Evolutionary conservation across 768 basidiomycete genomes (phyloP).

Genomic region (Mycena capillaripes): DNA sequence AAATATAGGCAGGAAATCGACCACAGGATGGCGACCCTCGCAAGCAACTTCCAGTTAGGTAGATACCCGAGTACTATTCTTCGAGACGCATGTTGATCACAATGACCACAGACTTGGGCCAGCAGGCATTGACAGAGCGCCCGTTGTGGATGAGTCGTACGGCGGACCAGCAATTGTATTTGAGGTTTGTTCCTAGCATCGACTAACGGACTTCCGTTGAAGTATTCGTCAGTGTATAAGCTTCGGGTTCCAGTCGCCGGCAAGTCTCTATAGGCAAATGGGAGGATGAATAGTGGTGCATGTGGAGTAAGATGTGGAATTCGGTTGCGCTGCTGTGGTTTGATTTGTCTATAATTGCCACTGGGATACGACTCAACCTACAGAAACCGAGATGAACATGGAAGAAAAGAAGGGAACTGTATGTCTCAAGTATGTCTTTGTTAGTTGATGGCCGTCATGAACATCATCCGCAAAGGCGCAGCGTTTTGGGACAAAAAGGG

Average conservation of each 20-base stretch:
- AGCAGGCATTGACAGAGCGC: neutral
- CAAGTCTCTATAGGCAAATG: no score
- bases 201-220: no score
- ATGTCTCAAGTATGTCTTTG: neutral
- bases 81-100: neutral
- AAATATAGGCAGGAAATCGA: constrained; percentile 7
- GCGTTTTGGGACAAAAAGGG: neutral
- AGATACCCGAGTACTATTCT: neutral
- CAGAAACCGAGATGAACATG: no score
- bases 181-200: neutral
- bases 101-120: neutral
- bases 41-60: neutral
- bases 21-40: neutral
- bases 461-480: no score
- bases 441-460: neutral
- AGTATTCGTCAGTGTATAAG: neutral
- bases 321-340: no score
- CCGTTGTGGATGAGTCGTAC: neutral
- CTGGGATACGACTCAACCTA: no score
- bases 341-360: no score
- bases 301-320: no score
- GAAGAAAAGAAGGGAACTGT: no score
- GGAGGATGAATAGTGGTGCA: no score
- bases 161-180: neutral
- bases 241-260: no score